These are phyloP conservation scores for Ceratocystis alfenasii DNA, from an alignment of 2,329 filamentous ascomycete genomes.

Conservation along the genomic window DNA sequence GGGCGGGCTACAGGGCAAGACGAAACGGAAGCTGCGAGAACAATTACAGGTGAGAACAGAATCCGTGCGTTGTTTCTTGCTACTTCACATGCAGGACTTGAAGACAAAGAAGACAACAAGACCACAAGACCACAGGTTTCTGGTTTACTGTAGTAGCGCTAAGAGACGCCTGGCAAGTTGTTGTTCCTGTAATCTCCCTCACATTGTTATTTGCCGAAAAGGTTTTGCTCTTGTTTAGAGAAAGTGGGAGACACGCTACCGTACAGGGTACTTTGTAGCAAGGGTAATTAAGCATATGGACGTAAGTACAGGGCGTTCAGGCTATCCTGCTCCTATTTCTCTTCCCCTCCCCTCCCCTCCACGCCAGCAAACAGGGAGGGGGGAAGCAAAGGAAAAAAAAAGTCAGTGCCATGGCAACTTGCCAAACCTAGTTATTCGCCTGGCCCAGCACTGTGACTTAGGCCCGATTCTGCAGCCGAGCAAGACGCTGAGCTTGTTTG, in stretches of 20 bases:
- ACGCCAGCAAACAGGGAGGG: background rate
- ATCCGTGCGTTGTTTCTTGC: slow-evolving; percentile 6
- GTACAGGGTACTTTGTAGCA: slow-evolving; percentile 6
- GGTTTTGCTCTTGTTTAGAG: background rate
- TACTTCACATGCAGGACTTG: background rate
- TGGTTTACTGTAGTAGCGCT: slow-evolving; percentile 1
- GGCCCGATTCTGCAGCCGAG: slow-evolving; percentile 1
- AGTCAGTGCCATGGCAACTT: slow-evolving; percentile 3
- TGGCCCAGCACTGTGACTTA: background rate
- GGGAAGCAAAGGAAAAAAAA: no score
- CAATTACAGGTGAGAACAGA: background rate
- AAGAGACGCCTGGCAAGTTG: background rate
- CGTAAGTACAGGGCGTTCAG: background rate
- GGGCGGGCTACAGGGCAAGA: background rate
- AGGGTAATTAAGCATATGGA: background rate
- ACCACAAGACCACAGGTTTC: background rate
- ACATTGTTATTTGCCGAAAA: slow-evolving; percentile 10
- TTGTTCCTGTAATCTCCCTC: slow-evolving; percentile 17
- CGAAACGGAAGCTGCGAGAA: background rate
- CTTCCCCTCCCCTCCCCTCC: no score
- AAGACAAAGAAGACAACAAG: background rate
- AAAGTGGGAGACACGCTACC: background rate
- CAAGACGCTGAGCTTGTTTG: background rate
- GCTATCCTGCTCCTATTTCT: background rate
- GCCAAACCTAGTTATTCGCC: background rate